A percentile compares a stretch with the other conserved stretches of the same genome.
These are phyloP conservation scores for Leishmania turanica DNA, from an alignment of 208 protist species.

Conservation along the genomic window DNA sequence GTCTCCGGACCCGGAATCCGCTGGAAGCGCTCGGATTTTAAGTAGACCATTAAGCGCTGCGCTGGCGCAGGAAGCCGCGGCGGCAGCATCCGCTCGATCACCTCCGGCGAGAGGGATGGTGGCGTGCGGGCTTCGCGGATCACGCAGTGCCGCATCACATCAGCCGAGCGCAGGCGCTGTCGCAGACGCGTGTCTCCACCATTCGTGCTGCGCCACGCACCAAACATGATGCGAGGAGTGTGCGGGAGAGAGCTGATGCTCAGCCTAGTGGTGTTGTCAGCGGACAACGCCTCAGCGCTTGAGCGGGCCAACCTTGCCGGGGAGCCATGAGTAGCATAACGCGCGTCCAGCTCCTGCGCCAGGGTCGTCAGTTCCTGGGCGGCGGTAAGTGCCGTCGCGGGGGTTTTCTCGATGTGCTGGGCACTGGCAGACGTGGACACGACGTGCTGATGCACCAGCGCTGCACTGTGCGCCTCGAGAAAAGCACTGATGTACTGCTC, in stretches of 20 bases:
- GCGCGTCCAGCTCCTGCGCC: conserved; percentile 23
- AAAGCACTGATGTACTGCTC: conserved; percentile 76
- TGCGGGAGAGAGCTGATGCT: background rate
- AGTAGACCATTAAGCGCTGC: background rate
- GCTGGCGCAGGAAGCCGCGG: background rate
- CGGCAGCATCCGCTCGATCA: conserved; percentile 24
- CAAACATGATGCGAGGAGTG: conserved; percentile 20
- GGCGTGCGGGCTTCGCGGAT: conserved; percentile 44
- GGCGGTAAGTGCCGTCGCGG: background rate
- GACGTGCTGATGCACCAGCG: conserved; percentile 17
- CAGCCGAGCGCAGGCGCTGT: conserved; percentile 1
- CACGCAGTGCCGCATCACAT: conserved; percentile 39
- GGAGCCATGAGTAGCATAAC: background rate
- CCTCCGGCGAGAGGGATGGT: conserved; percentile 25
- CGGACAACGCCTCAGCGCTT: background rate
- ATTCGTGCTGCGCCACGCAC: conserved; percentile 30
- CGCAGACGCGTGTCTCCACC: conserved; percentile 2
- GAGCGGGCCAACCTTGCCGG: background rate
- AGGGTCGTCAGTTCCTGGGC: conserved; percentile 9
- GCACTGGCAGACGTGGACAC: background rate
- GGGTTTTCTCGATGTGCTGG: background rate
- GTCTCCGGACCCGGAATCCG: background rate
- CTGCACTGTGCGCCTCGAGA: conserved; percentile 57
- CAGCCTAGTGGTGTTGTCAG: background rate
- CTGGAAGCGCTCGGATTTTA: conserved; percentile 8